Base-by-base conservation (phyloP, 1,139 yeast species). In the Pneumocystis canis region DNA sequence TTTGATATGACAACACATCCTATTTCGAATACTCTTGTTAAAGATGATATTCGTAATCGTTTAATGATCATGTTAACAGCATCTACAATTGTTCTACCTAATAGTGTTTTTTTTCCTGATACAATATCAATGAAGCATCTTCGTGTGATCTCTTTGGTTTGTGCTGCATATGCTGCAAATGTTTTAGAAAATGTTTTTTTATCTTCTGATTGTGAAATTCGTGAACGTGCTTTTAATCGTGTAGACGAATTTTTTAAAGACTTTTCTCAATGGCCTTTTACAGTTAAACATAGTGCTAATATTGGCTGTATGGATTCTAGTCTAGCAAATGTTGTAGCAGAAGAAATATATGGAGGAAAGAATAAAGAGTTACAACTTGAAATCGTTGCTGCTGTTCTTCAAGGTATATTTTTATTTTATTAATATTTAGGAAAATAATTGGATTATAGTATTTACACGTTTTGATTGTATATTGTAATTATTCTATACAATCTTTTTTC, bases 1-100 rank as follows among this genome's bases (percentile, higher is more conserved):
- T 92, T 92, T 70, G 98, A 92, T 75, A 92, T 92, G 97, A 96
- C 98, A 31, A 94, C 98, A 6, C 98, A 94, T 74, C 99, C 99
- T 3, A 83, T 92, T 16, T 87, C 94, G 54, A 98, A 92, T 75
- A 77, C 85, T 63, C 80, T 87, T 60, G 88, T 95, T 70, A 94
- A 89, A 73, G 87, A 86, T 68, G 84, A 89, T 64, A 78, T 83
- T 61, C 83, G 85, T 67, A 80, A 83, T 67, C 81, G 97, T 70
- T 82, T 89, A 41, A 78, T 90, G 67, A 79, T 81, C 62, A 74
- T 89, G 64, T 78, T 92, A 68, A 83, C 88, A 11, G 78, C 85
- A 59, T 82, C 96, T 74, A 87, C 87, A 62, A 74, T 80, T 66
- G 78, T 76, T 58, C 67, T 81, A 39, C 75, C 80, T 30, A 67